Conservation (phyloP, 2,329 filamentous ascomycete species). For the Aspergillus neotritici region DNA sequence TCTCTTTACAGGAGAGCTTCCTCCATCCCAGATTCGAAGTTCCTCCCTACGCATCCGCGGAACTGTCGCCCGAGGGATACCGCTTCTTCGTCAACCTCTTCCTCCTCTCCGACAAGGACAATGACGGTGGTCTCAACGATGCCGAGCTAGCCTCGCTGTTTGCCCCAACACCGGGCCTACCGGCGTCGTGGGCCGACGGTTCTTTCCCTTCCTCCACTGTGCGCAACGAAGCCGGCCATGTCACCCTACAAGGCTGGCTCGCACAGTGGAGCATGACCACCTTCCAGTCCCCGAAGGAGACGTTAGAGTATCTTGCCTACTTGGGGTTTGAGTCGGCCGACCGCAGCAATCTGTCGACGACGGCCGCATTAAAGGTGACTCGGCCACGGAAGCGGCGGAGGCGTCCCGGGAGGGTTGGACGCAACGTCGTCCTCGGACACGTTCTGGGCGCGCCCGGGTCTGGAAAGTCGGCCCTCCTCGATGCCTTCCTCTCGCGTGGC, state of each 20-base stretch:
- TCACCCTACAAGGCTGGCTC: conserved; percentile 95
- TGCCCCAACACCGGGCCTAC: conserved; percentile 84
- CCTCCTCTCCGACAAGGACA: conserved; percentile 91
- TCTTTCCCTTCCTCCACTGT: conserved; percentile 92
- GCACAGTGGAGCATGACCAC: conserved; percentile 99
- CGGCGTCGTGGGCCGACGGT: conserved; percentile 78
- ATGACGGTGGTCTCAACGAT: conserved; percentile 87
- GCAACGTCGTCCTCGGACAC: conserved; percentile 92
- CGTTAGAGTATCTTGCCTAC: conserved; percentile 91
- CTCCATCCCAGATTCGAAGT: conserved; percentile 92
- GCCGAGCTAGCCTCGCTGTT: conserved; percentile 80
- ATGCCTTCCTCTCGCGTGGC: conserved; percentile 83
- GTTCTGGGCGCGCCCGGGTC: conserved; percentile 78
- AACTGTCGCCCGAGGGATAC: conserved; percentile 89
- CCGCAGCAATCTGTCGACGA: conserved; percentile 65
- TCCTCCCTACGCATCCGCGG: conserved; percentile 83
- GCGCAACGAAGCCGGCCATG: conserved; percentile 87
- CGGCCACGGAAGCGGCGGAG: conserved; percentile 82
- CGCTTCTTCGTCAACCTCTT: conserved; percentile 97
- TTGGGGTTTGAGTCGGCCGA: conserved; percentile 84
- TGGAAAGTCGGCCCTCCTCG: conserved; percentile 85
- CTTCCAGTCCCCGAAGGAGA: conserved; percentile 90
- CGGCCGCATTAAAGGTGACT: conserved; percentile 83
- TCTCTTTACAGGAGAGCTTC: conserved; percentile 86
- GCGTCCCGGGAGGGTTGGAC: conserved; percentile 77